Percentiles rank a stretch among this genome's conserved stretches.
Evolutionary conservation across 768 basidiomycete genomes (phyloP).

Genomic region (Clavulina sp.): DNA sequence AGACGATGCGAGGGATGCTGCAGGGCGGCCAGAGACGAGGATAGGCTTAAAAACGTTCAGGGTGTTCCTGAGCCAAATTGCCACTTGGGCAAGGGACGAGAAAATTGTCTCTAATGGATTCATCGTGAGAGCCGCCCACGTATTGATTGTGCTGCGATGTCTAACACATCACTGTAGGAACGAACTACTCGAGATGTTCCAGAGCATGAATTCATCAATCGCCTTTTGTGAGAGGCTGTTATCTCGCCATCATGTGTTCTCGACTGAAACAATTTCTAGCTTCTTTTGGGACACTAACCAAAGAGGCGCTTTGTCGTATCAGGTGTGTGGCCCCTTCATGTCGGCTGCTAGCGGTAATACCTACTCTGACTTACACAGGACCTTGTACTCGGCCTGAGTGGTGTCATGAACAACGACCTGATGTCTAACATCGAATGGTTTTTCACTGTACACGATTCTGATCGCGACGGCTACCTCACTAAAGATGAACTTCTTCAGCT

Average conservation of each 20-base stretch:
- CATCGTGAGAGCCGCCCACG: slow-evolving; percentile 30
- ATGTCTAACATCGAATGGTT: slow-evolving; percentile 99
- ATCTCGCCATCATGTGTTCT: not conserved
- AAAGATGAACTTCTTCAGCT: slow-evolving; percentile 94
- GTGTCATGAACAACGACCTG: slow-evolving; percentile 87
- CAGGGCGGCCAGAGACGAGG: slow-evolving; percentile 77
- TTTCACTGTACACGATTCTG: slow-evolving; percentile 88
- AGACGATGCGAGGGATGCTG: slow-evolving; percentile 19
- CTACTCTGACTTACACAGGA: slow-evolving; percentile 36
- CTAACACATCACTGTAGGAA: slow-evolving; percentile 32
- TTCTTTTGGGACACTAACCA: slow-evolving; percentile 82
- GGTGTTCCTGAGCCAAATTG: slow-evolving; percentile 78
- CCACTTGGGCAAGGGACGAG: slow-evolving; percentile 92
- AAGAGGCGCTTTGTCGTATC: slow-evolving; percentile 74
- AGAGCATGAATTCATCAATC: slow-evolving; percentile 89
- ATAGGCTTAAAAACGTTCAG: slow-evolving; percentile 75
- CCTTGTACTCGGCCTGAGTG: slow-evolving; percentile 71
- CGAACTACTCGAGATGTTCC: slow-evolving; percentile 78
- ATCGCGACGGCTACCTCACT: slow-evolving; percentile 87
- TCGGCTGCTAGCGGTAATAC: not conserved
- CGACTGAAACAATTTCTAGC: not conserved
- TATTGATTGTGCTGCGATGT: not conserved
- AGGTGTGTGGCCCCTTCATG: slow-evolving; percentile 30
- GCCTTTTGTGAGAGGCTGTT: slow-evolving; percentile 37
- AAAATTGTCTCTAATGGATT: slow-evolving; percentile 85